A percentile compares a stretch with the other conserved stretches of the same genome.
These are phyloP conservation scores for Mortierella alpina DNA, from an alignment of 192 early-diverging fungal species.

Conservation along the genomic window DNA sequence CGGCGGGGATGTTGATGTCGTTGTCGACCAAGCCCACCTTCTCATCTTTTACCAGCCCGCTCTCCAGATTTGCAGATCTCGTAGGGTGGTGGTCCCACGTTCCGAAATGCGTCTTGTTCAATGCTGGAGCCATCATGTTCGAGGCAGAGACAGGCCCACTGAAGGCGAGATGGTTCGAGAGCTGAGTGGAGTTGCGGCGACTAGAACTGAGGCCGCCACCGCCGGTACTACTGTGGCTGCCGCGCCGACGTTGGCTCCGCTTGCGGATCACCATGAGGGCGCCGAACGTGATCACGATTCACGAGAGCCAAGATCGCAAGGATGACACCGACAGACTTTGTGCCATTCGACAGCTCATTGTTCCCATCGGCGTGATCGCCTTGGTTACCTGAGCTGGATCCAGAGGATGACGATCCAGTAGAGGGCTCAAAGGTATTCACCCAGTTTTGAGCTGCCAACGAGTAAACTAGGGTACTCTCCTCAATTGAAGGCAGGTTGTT, in stretches of 20 bases:
- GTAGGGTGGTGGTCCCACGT: too few relatives aligned
- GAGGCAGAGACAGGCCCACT: too few relatives aligned
- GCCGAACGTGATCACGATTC: conserved; percentile 14
- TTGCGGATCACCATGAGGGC: conserved; percentile 23
- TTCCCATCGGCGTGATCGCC: not conserved
- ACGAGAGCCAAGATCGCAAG: conserved; percentile 22
- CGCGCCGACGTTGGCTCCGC: conserved; percentile 9
- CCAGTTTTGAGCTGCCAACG: conserved; percentile 4
- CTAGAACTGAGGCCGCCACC: not conserved
- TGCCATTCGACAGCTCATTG: not conserved
- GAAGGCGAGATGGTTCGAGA: not conserved
- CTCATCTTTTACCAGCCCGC: not conserved
- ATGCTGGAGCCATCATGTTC: too few relatives aligned
- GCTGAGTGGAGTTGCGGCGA: not conserved
- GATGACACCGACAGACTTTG: conserved; percentile 16
- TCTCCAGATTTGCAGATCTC: not conserved
- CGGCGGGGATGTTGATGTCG: not conserved
- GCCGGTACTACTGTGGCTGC: not conserved
- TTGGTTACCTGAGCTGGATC: not conserved
- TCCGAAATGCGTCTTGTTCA: too few relatives aligned
- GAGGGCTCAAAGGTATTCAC: conserved; percentile 8
- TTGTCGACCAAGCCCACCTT: not conserved
- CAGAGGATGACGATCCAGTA: not conserved
- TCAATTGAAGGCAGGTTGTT: conserved; percentile 19
- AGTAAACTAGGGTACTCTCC: conserved; percentile 22